A percentile compares a stretch with the other conserved stretches of the same genome.
Evolutionary conservation across 768 basidiomycete genomes (phyloP).

Genomic region (Amyloporia xantha): DNA sequence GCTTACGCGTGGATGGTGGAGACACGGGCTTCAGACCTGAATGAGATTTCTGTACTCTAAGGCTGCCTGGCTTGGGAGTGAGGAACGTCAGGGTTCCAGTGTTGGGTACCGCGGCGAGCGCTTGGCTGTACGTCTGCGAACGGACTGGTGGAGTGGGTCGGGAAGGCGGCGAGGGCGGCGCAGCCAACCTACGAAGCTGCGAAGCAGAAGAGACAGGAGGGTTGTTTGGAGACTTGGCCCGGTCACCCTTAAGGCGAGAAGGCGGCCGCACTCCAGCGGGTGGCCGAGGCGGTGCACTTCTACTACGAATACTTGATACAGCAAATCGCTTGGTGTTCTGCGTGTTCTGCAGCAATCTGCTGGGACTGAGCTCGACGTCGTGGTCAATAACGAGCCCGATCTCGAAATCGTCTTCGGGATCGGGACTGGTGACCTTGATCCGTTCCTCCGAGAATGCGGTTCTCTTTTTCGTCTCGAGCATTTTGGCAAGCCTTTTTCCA

Average conservation of each 20-base stretch:
- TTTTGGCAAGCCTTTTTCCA: conserved; percentile 40
- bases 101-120: conserved; percentile 44
- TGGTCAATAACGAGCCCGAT: conserved; percentile 78
- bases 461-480: conserved; percentile 50
- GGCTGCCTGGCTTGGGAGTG: conserved; percentile 62
- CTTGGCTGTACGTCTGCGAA: conserved; percentile 52
- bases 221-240: conserved; percentile 66
- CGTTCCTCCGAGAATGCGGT: conserved; percentile 47
- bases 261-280: conserved; percentile 52
- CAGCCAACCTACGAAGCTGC: conserved; percentile 60
- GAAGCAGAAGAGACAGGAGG: conserved; percentile 65
- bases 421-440: conserved; percentile 47
- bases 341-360: conserved; percentile 51
- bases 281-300: conserved; percentile 46
- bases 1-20: conserved; percentile 52
- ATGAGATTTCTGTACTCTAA: conserved; percentile 81
- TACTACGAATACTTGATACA: conserved; percentile 36
- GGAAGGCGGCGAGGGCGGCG: conserved; percentile 62
- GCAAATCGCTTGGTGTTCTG: conserved; percentile 20
- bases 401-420: conserved; percentile 83
- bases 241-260: conserved; percentile 53
- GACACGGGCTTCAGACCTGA: conserved; percentile 74
- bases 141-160: conserved; percentile 42
- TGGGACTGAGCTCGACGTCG: conserved; percentile 77
- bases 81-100: conserved; percentile 49